Conservation (phyloP, 306 rosid genomes). For the Alnus glutinosa region DNA sequence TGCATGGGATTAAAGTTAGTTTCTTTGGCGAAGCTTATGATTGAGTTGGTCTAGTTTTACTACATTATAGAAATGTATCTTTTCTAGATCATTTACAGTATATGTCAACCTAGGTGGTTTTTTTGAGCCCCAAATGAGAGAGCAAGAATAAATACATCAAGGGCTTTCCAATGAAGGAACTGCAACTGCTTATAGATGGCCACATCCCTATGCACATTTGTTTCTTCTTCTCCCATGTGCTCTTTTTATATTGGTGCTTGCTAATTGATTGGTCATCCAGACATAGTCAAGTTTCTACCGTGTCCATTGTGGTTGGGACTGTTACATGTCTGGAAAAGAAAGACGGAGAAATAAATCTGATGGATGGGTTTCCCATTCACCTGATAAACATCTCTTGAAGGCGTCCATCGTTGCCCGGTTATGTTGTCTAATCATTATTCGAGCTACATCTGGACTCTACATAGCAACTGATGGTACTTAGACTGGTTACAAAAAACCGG, state of each 20-base stretch:
- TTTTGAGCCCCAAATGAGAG: not conserved
- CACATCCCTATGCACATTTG: not conserved
- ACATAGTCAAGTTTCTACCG: not conserved
- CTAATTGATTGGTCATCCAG: not conserved
- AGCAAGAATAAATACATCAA: not conserved
- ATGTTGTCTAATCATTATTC: not conserved
- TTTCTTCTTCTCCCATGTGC: not conserved
- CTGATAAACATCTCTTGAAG: conserved; percentile 1
- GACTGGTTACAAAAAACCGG: not conserved
- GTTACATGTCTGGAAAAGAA: conserved; percentile 3
- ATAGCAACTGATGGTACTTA: not conserved
- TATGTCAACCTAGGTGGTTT: not conserved
- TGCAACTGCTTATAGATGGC: not conserved
- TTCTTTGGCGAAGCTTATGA: not conserved
- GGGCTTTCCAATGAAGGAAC: not conserved
- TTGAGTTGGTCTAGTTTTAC: not conserved
- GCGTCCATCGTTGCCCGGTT: conserved; percentile 7
- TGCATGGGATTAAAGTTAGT: too few relatives aligned
- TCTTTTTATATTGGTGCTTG: too few relatives aligned
- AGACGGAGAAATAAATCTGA: not conserved
- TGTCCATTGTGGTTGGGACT: not conserved
- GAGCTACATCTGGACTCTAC: conserved; percentile 16
- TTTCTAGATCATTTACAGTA: not conserved
- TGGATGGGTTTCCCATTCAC: conserved; percentile 3
- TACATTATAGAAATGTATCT: not conserved